phyloP scores from a whole-genome alignment of 441 rosid species.

The Dalechampia spathulata region DNA sequence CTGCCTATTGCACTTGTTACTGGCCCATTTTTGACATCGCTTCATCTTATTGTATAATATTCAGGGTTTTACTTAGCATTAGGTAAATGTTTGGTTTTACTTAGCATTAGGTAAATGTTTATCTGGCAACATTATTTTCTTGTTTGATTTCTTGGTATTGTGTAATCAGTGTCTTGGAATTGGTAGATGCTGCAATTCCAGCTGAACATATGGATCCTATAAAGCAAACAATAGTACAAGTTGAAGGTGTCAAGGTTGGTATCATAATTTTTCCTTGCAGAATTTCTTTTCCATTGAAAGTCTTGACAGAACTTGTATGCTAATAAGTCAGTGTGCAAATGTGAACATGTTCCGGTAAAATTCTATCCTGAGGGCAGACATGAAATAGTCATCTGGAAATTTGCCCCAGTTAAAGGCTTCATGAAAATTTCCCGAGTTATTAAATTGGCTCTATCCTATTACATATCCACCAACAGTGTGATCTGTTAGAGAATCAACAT shows the following conservation, averaged over 20 bases:
- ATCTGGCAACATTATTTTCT: conserved; percentile 5
- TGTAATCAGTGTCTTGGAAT: conserved; percentile 61
- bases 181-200: conserved; percentile 96
- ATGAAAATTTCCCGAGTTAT: too few species aligned
- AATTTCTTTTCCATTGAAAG: background rate
- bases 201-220: conserved; percentile 61
- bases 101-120: background rate
- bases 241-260: conserved; percentile 76
- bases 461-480: background rate
- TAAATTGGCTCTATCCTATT: background rate
- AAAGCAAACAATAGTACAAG: conserved; percentile 60
- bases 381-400: background rate
- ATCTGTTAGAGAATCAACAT: background rate
- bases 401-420: background rate
- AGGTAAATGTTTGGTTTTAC: background rate
- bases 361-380: background rate
- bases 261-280: background rate
- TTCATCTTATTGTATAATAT: background rate
- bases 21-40: background rate
- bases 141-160: conserved; percentile 19
- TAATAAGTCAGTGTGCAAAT: background rate
- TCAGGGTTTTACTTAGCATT: too few species aligned
- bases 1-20: background rate
- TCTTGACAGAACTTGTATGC: background rate
- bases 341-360: background rate